Base-by-base conservation (phyloP, 2,329 filamentous ascomycete genomes). In the Arthrobotrys pseudoclavata region DNA sequence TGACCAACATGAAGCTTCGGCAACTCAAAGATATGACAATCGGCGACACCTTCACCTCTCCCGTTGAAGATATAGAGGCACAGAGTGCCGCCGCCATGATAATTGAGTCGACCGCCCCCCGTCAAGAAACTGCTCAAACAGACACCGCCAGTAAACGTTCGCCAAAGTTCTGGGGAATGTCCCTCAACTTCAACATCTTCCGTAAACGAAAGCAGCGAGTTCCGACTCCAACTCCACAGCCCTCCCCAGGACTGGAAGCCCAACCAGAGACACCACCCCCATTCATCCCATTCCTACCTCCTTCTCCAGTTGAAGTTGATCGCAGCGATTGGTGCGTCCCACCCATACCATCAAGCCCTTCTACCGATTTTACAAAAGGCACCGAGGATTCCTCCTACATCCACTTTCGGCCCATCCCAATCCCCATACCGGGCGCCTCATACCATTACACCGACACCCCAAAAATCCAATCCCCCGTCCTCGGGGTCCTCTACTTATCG, bases 1-100 rank as follows among this genome's bases (percentile, higher is more conserved):
- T 61, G 3, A 69, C 70, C 3, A 75, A 67, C 34, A 75, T 75
- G 70, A 75, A 63, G 13, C 45, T 75, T 45, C 47, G 42, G 10
- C 63, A 75, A 18, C 53, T 69, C n/a, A 75, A 57, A 26, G 70
- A 75, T 13, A 69, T 37, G 61, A 20, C 61, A 5, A 37, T 50
- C 7, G 70, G 70, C 1, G 10, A 68, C 12, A 63, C 55, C 20
- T 75, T 75, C 22, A 0, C 18, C 1, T 20, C 40, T 29, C 60
- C 66, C n/a, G 4, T 31, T 12, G 48, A 26, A 24, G 42, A 48
- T 10, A 42, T 1, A 10, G 47, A 48, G 9, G 42, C 45, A 1
- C n/a, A 52, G 10, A n/a, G 15, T 24, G 37, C n/a, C 4, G 45
- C 45, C 3, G 24, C 20, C 12, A 63, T 47, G 60, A 63, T 60